phyloP scores from a whole-genome alignment of 139 green algal genomes.

The Dunaliella primolecta region DNA sequence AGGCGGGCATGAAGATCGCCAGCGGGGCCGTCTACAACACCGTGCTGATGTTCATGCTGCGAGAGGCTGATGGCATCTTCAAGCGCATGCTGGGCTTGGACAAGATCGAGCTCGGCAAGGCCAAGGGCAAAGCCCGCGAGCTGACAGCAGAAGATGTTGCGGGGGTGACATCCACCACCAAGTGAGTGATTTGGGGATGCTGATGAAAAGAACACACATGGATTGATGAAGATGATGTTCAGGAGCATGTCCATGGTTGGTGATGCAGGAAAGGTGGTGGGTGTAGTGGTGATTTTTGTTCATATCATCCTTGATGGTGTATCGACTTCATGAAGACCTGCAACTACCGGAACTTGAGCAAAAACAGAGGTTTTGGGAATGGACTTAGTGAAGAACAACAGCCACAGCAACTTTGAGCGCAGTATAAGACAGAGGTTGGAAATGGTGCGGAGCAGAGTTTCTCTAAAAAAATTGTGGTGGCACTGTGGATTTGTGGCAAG shows the following conservation, averaged over 20 bases:
- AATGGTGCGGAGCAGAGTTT: no score
- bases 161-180: background rate
- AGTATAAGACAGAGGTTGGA: no score
- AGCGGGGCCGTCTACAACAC: conserved; percentile 79
- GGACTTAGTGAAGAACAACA: no score
- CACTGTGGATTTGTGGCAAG: no score
- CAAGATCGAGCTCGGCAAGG: conserved; percentile 12
- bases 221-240: background rate
- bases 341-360: no score
- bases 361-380: no score
- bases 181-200: background rate
- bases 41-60: conserved; percentile 85
- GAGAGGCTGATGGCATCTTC: conserved; percentile 80
- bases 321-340: no score
- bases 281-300: no score
- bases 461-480: no score
- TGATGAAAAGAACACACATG: background rate
- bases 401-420: no score
- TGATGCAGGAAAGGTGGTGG: background rate
- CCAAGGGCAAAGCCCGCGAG: background rate
- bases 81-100: conserved; percentile 27
- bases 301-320: no score
- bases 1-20: conserved; percentile 56
- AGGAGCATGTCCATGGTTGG: background rate
- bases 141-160: conserved; percentile 10